Evolutionary conservation across 2,329 filamentous ascomycete genomes (phyloP).

Genomic region (Rhytidhysteron rufulum): DNA sequence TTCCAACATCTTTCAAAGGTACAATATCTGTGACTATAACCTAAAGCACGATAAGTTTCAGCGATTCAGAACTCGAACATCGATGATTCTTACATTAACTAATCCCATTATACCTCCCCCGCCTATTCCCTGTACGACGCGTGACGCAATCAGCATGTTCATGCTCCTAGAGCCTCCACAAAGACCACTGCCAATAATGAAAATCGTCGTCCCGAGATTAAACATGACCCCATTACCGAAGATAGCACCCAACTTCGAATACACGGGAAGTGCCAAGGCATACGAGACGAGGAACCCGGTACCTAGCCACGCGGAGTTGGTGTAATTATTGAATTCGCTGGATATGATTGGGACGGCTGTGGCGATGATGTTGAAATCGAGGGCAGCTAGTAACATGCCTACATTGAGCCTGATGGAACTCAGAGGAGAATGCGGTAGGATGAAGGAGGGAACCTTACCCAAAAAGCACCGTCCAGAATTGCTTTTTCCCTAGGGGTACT

Average conservation of each 20-base stretch:
- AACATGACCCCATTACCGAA: constrained; percentile 42
- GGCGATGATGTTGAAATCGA: constrained; percentile 26
- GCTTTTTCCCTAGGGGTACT: background rate
- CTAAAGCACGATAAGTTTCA: background rate
- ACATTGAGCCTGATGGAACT: background rate
- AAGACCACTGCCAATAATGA: constrained; percentile 49
- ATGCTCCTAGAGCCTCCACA: constrained; percentile 43
- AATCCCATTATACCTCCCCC: constrained; percentile 40
- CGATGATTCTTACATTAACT: constrained; percentile 38
- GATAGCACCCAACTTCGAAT: constrained; percentile 46
- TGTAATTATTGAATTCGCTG: constrained; percentile 18
- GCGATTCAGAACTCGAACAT: background rate
- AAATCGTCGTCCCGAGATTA: constrained; percentile 34
- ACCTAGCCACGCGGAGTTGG: constrained; percentile 28
- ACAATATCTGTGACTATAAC: background rate
- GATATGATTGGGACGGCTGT: constrained; percentile 32
- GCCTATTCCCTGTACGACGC: constrained; percentile 49
- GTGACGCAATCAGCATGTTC: constrained; percentile 48
- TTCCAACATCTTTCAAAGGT: background rate
- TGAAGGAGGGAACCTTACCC: background rate
- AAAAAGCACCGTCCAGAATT: background rate
- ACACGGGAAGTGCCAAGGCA: constrained; percentile 39
- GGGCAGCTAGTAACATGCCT: constrained; percentile 15
- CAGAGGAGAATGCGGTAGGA: background rate
- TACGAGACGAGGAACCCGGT: constrained; percentile 26